Evolutionary conservation across 106 monocot species (phyloP).

Genomic region (Agapanthus africanus): DNA sequence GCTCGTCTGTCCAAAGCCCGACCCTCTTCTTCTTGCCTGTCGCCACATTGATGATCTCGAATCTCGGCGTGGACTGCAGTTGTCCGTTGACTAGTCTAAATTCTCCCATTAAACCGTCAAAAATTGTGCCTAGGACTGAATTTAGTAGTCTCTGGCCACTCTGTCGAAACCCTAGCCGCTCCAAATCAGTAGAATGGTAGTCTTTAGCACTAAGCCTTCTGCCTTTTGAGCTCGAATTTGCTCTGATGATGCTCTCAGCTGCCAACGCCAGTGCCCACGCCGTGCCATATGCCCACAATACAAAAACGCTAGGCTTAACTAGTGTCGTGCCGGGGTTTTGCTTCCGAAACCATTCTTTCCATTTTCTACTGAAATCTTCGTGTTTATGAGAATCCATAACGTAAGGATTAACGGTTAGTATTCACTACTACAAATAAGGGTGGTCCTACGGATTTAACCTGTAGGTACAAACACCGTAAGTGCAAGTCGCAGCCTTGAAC

Average conservation of each 20-base stretch:
- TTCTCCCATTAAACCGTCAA: slow-evolving; percentile 33
- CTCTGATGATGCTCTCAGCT: slow-evolving; percentile 18
- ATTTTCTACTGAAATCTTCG: no score
- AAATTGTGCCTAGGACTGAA: slow-evolving; percentile 9
- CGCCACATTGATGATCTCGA: slow-evolving; percentile 44
- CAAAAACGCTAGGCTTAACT: no score
- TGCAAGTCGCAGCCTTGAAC: no score
- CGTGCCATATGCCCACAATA: slow-evolving; percentile 72
- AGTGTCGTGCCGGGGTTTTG: no score
- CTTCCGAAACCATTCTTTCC: no score
- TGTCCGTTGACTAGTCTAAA: slow-evolving; percentile 33
- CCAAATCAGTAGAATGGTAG: slow-evolving; percentile 12
- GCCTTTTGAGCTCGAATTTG: not conserved
- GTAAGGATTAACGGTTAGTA: no score
- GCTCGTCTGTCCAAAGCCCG: slow-evolving; percentile 35
- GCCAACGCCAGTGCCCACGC: slow-evolving; percentile 39
- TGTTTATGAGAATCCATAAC: no score
- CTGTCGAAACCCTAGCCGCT: slow-evolving; percentile 9
- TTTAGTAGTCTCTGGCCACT: slow-evolving; percentile 17
- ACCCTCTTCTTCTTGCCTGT: slow-evolving; percentile 11
- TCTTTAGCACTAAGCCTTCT: not conserved
- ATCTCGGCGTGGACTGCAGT: slow-evolving; percentile 12
- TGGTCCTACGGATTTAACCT: no score
- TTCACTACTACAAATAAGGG: no score
- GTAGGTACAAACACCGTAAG: no score